A percentile compares a stretch with the other conserved stretches of the same genome.
Evolutionary conservation across 305 asterid genomes (phyloP).

Genomic region (Solanum hybrid): DNA sequence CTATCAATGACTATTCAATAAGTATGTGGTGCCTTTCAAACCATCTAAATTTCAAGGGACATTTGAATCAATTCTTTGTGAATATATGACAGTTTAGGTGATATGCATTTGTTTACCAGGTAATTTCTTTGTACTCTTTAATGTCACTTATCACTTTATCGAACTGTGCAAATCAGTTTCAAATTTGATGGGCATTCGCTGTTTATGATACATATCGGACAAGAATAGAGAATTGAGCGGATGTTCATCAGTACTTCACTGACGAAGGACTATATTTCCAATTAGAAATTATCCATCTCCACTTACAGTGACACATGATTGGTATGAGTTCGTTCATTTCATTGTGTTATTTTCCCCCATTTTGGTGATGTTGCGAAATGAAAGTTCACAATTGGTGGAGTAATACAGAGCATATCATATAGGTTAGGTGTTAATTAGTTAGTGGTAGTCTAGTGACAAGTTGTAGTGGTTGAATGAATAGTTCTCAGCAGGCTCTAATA

Average conservation of each 20-base stretch:
- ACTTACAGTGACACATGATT: conserved; percentile 68
- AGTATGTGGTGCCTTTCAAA: neutral
- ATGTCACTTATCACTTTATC: no score
- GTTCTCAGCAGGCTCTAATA: neutral
- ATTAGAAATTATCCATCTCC: conserved; percentile 72
- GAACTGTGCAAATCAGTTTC: neutral
- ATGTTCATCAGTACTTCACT: conserved; percentile 4
- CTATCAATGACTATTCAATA: neutral
- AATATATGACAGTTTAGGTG: neutral
- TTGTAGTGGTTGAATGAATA: neutral
- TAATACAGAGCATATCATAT: neutral
- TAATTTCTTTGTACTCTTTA: no score
- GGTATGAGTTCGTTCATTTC: conserved; percentile 11
- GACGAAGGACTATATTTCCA: conserved; percentile 69
- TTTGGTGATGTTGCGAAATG: neutral
- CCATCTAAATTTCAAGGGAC: neutral
- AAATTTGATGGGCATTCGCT: neutral
- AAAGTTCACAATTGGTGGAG: neutral
- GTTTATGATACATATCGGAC: neutral
- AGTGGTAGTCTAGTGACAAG: neutral
- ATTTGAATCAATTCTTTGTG: neutral
- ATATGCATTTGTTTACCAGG: neutral
- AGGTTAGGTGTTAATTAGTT: neutral
- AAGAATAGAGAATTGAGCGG: neutral
- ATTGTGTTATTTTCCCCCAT: neutral